Evolutionary conservation across 2,329 filamentous ascomycete species (phyloP).

Genomic region (Ascomycota sp.): DNA sequence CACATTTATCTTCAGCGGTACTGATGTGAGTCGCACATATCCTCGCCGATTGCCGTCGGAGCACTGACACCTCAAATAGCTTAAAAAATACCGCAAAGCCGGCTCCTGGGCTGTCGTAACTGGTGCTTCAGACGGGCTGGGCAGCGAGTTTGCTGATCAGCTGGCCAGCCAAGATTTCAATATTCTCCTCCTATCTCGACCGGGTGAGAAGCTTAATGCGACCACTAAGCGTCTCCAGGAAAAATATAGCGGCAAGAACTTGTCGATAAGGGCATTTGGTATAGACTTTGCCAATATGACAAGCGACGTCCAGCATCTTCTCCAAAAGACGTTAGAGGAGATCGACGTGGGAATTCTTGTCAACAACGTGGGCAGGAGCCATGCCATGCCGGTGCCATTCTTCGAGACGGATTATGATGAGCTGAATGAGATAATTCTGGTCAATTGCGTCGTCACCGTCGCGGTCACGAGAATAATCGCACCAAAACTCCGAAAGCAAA

Average conservation of each 20-base stretch:
- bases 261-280: slow-evolving; percentile 58
- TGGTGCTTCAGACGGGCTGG: slow-evolving; percentile 86
- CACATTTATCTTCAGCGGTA: slow-evolving; percentile 46
- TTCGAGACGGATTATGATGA: slow-evolving; percentile 58
- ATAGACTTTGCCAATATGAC: slow-evolving; percentile 83
- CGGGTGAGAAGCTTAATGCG: slow-evolving; percentile 69
- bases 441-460: slow-evolving; percentile 86
- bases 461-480: slow-evolving; percentile 71
- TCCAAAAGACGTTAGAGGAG: slow-evolving; percentile 46
- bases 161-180: slow-evolving; percentile 87
- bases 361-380: slow-evolving; percentile 93
- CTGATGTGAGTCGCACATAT: slow-evolving; percentile 25
- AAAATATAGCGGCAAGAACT: slow-evolving; percentile 37
- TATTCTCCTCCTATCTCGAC: slow-evolving; percentile 83
- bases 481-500: slow-evolving; percentile 66
- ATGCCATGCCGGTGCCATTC: slow-evolving; percentile 83
- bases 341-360: slow-evolving; percentile 74
- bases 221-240: slow-evolving; percentile 56
- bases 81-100: slow-evolving; percentile 75
- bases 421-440: slow-evolving; percentile 74
- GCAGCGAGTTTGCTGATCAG: slow-evolving; percentile 87
- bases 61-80: slow-evolving; percentile 24
- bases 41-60: slow-evolving; percentile 2
- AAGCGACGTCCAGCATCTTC: slow-evolving; percentile 57
- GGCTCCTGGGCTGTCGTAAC: slow-evolving; percentile 91